Base-by-base conservation (phyloP, 768 basidiomycete genomes). In the Lactarius hatsudake region DNA sequence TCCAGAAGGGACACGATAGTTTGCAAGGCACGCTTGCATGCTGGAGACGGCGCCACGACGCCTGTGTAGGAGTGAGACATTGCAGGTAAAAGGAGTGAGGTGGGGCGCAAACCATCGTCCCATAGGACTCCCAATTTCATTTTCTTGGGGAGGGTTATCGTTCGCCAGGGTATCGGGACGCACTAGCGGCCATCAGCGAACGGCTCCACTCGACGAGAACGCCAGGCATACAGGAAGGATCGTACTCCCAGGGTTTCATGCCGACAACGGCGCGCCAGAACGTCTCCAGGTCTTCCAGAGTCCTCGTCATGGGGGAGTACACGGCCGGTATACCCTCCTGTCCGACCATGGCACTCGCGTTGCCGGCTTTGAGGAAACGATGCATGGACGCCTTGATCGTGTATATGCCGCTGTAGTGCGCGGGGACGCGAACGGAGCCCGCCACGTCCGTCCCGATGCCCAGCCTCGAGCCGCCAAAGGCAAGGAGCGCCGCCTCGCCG, bases 191-290 rank as follows among this genome's bases (percentile, higher is more conserved):
- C 20, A 23, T 28, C 17, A 60, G 32, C 3, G 58, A 62, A 15
- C 5, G 26, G 7, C 34, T 32, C 26, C 54, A 20, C 20, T 45
- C 7, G 7, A n/a, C 32, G 48, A 40, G 12, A 32, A 53, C 20
- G 45, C 10, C 56, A 32, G 64, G 64, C 75, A 73, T 65, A 81
- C 81, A n/a, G 3, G 72, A 72, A 64, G 85, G 83, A 72, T 90
- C 89, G 67, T 89, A 89, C 18, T 81, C 78, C 87, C 88, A 90
- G 18, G 89, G 87, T 63, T 83, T 82, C 75, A 84, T 84, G 55
- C 77, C 77, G 26, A 89, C 79, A 9, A 90, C 79, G 17, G 85
- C 79, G 69, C 83, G 83, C 86, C 86, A 89, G 74, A 89, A 86
- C 62, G 86, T 84, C 59, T 83, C 81, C 43, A 91, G 75, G 73